Evolutionary conservation across 257 asterid genomes (phyloP), one percentile per base, ranked within the genome.

Genomic region (Solanum tacnaense): DNA sequence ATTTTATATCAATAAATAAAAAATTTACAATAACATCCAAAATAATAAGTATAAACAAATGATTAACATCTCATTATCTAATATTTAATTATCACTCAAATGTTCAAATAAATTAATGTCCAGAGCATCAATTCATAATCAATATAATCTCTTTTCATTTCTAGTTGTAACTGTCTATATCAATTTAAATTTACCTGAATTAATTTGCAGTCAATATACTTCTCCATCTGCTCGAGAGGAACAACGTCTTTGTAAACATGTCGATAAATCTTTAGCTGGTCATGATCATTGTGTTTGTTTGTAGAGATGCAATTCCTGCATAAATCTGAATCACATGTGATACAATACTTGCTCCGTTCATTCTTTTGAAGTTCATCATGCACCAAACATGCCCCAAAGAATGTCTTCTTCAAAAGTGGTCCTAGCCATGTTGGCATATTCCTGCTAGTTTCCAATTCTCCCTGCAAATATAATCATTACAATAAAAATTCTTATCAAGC

Each of bases 271-370:
- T 75, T 90, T 9, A 88, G 79, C 7, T 84, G 49, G 29, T 84
- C 36, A 39, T 90, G 92, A 13, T 60, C 79, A 8, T 68, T 23
- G 81, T 93, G 95, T 20, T 23, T 15, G 13, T 88, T 90, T 3
- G 11, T 3, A 2, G 78, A 13, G 13, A 92, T 81, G 9, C 96
- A 93, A 9, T 75, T 89, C 89, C 73, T 91, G 74, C 94, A 93
- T 5, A 83, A 74, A 5, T 92, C 75, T 5, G 65, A 85, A 25
- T 90, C 85, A 16, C 95, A 92, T 6, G 83, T 83, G 13, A 91
- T 89, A 73, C 94, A 91, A 10, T 90, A 93, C 60, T 91, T 84
- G 58, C 89, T 94, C 35, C 86, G 0, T 15, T 92, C 93, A 70
- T 75, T 92, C 86, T 91, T 93, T 29, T 74, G 89, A 9, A 67